A percentile compares a stretch with the other conserved stretches of the same genome.
Conservation (phyloP, 805 yeast species). For the Myxozyma sirexii region DNA sequence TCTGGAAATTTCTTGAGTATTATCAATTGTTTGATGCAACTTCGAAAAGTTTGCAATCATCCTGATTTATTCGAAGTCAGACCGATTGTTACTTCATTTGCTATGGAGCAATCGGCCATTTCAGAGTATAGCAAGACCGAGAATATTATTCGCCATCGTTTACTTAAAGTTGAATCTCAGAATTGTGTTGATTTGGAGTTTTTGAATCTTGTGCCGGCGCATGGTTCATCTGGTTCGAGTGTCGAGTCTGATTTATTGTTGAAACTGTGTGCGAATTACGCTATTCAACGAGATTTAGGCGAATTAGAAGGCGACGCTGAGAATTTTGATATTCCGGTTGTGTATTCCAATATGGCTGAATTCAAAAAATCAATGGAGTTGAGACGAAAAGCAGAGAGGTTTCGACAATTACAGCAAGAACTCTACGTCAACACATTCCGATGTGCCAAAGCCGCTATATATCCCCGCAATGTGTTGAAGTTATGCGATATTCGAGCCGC, state of each 20-base stretch:
- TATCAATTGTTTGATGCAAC: constrained; percentile 95
- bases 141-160: constrained; percentile 44
- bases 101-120: constrained; percentile 66
- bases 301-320: not conserved
- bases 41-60: constrained; percentile 94
- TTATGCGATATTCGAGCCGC: constrained; percentile 3
- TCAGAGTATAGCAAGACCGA: constrained; percentile 52
- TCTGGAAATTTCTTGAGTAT: constrained; percentile 94
- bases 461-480: constrained; percentile 48
- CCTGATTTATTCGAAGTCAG: constrained; percentile 95
- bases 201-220: constrained; percentile 62
- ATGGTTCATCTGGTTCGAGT: constrained; percentile 51
- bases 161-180: constrained; percentile 40
- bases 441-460: constrained; percentile 66
- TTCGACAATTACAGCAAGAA: constrained; percentile 58
- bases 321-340: constrained; percentile 24
- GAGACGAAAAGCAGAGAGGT: constrained; percentile 53
- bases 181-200: constrained; percentile 53
- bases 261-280: constrained; percentile 18
- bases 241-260: constrained; percentile 1
- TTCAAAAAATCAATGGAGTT: constrained; percentile 63
- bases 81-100: constrained; percentile 89
- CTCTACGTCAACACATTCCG: constrained; percentile 67
- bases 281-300: constrained; percentile 47
- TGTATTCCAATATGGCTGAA: constrained; percentile 44